Evolutionary conservation across 2,329 filamentous ascomycete genomes (phyloP), one percentile per base, ranked within the genome.

Genomic region (Pseudocercospora musae): DNA sequence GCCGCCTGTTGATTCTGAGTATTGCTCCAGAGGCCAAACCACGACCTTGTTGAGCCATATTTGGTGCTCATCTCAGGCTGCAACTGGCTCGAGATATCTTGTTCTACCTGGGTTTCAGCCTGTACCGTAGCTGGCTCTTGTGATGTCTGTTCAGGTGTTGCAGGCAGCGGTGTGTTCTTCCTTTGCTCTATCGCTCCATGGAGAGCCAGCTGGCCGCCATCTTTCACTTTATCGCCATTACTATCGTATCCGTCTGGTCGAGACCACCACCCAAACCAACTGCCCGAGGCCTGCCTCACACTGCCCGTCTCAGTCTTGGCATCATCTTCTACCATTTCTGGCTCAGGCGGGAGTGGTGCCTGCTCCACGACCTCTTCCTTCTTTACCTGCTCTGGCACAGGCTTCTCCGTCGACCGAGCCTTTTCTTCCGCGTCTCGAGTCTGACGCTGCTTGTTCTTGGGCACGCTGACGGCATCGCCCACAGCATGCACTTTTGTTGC

Each of bases 241-340:
- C 69, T 72, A 23, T 66, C 68, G 60, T 81, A 80, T 1, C 77
- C 79, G 66, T 82, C 80, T 5, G 80, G 80, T 29, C 79, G 70
- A 13, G 80, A 82, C 80, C 80, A 82, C 80, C 80, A 82, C 21
- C 78, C 78, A 42, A 77, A 77, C 80, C 80, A 82, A 11, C 73
- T 72, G 62, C 67, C 69, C 0, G 67, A 66, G 44, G 71, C 66
- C 40, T 68, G 69, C 40, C 65, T 65, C 52, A 62, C 53, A 40
- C 65, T 67, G 46, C 61, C 61, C n/a, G 63, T 62, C 33, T 70
- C 68, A 11, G 69, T 68, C 53, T 71, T 66, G 20, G 57, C 54
- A 49, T 63, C 66, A 44, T 62, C 58, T 29, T 70, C 66, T 6
- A 69, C 66, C 49, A 70, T 67, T 9, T 61, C 64, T 1, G 78